Evolutionary conservation across 2,329 filamentous ascomycete species (phyloP), one percentile per base, ranked within the genome.

Genomic region (Orbilia quercus): DNA sequence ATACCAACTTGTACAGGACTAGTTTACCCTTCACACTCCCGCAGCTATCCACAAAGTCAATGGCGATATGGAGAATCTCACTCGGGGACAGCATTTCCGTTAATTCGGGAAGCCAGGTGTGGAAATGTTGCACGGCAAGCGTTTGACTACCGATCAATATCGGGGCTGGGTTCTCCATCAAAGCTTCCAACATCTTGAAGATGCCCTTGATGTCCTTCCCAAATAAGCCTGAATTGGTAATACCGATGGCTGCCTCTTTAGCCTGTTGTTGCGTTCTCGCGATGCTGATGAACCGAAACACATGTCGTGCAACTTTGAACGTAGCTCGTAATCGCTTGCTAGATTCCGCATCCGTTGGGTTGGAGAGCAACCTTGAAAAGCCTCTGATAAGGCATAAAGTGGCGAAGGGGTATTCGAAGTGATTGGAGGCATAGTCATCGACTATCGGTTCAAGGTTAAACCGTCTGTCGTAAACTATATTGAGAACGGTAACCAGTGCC

Each of bases 51-150:
- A 98, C 90, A 79, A 98, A 96, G 81, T 94, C 91, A 74, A 96
- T 91, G 42, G 93, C 92, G 75, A 97, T 90, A 78, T 96, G 90
- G 58, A 97, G 83, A 48, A 97, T 94, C 79, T 98, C 94, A 77
- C 92, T 90, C 0, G 89, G 88, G 2, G 86, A 87, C 79, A 98
- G 85, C 38, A 95, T 84, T 1, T 89, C 88, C 0, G 87, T 85
- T 7, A 99, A 86, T 79, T 98, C 94, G 0, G 95, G 94, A n/a
- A 99, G 83, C 95, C 95, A 99, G 0, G 91, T 91, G 79, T 98
- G 94, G 80, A 98, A 96, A 80, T 98, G 92, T 80, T 99, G 95
- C 11, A 98, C 92, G 1, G 96, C 89, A 54, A 99, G 83, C 0
- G 95, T 98, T 81, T 99, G 96, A 75, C 91, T 98, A 34, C 95